Base-by-base conservation (phyloP, 108 stramenopile species). In the Stephanodiscus triporus region DNA sequence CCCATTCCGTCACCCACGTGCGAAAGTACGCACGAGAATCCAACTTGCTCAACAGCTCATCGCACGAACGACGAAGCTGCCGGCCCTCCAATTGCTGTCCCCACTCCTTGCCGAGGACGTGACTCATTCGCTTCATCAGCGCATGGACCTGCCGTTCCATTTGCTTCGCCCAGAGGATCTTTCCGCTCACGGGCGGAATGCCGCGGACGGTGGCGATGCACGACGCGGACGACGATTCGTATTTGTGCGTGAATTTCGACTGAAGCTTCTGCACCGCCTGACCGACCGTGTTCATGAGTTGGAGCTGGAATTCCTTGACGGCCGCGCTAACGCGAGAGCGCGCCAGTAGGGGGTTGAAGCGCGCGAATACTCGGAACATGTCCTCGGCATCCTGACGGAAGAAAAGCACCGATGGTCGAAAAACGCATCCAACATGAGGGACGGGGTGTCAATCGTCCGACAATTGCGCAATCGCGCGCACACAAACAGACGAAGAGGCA, bases 141-240 rank as follows among this genome's bases (percentile, higher is more conserved):
- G 89, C 71, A 61, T 91, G 84, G 5, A 99, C 91, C 76, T 98
- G 98, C 4, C 96, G 84, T 77, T 98, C 98, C 86, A 99, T 97
- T 72, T 98, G 98, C 71, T 97, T 96, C 29, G 99, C 99, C 99
- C 99, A 99, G 20, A 98, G 73, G 62, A 98, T 97, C 68, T 97
- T 96, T 9, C 97, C 98, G 22, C 95, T 91, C 16, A 98, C 86
- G 2, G 98, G 97, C 5, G 99, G 99, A 24, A 98, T 91, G 17
- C 97, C 98, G 17, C 97, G 83, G 19, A 97, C 67, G 29, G 87
- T 81, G n/a, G 93, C 86, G 50, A 93, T 83, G 26, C 73, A 80
- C 27, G 88, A 86, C 32, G 88, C 85, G 24, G 84, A 69, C 13
- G 91, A 93, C 4, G 85, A 85, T 75, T 96, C 96, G 66, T 97